Evolutionary conservation across 1,284 basidiomycete genomes (phyloP).

Genomic region (Irpex rosettiformis): DNA sequence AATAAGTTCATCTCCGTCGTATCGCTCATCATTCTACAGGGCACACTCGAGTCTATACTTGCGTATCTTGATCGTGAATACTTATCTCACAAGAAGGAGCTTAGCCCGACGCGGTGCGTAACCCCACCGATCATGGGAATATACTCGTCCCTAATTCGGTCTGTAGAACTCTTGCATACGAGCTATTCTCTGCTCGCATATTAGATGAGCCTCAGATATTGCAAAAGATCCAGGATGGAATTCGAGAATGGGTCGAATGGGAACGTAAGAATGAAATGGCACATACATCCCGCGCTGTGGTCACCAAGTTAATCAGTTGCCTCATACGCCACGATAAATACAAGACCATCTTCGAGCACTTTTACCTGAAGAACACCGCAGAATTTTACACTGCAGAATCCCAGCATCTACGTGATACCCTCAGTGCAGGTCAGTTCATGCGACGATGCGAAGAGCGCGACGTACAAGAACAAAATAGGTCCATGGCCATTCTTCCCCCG

Average conservation of each 20-base stretch:
- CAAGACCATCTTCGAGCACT: conserved; percentile 46
- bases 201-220: conserved; percentile 47
- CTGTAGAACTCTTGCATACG: conserved; percentile 50
- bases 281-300: conserved; percentile 32
- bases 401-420: conserved; percentile 31
- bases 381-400: conserved; percentile 56
- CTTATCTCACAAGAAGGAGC: conserved; percentile 34
- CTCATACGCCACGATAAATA: conserved; percentile 56
- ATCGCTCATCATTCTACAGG: conserved; percentile 29
- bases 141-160: conserved; percentile 7
- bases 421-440: conserved; percentile 55
- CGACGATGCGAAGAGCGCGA: conserved; percentile 43
- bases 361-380: conserved; percentile 45
- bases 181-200: conserved; percentile 45
- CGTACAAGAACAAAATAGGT: conserved; percentile 53
- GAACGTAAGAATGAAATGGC: conserved; percentile 46
- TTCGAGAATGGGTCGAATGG: conserved; percentile 51
- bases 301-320: conserved; percentile 49
- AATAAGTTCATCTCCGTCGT: background rate
- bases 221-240: conserved; percentile 42
- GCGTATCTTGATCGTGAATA: conserved; percentile 65
- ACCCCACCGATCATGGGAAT: background rate
- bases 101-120: conserved; percentile 40
- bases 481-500: conserved; percentile 46
- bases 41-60: conserved; percentile 51